These are phyloP conservation scores for Microdochium paspali DNA, from an alignment of 2,329 filamentous ascomycete species.

Conservation along the genomic window DNA sequence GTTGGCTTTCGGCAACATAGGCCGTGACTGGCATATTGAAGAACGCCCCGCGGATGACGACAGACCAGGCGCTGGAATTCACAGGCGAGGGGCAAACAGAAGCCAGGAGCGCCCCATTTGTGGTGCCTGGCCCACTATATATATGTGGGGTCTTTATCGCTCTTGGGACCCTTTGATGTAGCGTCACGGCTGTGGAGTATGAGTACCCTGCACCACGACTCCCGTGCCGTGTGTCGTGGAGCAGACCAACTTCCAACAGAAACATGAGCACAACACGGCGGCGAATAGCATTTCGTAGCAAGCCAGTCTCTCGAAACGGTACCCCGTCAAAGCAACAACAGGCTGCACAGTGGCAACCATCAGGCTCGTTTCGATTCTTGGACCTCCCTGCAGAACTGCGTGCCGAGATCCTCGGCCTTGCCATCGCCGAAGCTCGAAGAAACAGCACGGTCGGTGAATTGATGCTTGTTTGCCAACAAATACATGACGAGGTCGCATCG, in stretches of 20 bases:
- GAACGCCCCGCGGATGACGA: too few relatives aligned
- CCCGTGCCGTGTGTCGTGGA: too few relatives aligned
- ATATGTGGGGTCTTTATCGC: too few relatives aligned
- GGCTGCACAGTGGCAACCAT: constrained; percentile 1
- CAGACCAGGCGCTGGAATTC: too few relatives aligned
- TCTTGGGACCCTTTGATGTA: too few relatives aligned
- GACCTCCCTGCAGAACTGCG: constrained; percentile 17
- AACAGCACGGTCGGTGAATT: constrained; percentile 8
- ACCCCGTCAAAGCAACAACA: constrained; percentile 1
- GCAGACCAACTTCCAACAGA: neutral
- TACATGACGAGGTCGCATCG: constrained; percentile 15
- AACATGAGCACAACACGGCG: neutral
- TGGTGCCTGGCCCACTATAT: too few relatives aligned
- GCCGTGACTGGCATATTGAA: too few relatives aligned
- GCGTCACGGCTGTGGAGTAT: too few relatives aligned
- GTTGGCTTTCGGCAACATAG: too few relatives aligned
- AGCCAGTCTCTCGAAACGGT: constrained; percentile 1
- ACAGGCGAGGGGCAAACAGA: too few relatives aligned
- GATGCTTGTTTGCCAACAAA: constrained; percentile 10
- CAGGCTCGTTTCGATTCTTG: constrained; percentile 15
- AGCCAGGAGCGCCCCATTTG: too few relatives aligned
- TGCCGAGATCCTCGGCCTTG: constrained; percentile 10
- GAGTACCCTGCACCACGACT: too few relatives aligned
- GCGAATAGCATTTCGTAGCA: constrained; percentile 10
- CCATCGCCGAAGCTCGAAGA: constrained; percentile 7